Conservation (phyloP, 2,329 filamentous ascomycete genomes). For the Emergomyces africanus region DNA sequence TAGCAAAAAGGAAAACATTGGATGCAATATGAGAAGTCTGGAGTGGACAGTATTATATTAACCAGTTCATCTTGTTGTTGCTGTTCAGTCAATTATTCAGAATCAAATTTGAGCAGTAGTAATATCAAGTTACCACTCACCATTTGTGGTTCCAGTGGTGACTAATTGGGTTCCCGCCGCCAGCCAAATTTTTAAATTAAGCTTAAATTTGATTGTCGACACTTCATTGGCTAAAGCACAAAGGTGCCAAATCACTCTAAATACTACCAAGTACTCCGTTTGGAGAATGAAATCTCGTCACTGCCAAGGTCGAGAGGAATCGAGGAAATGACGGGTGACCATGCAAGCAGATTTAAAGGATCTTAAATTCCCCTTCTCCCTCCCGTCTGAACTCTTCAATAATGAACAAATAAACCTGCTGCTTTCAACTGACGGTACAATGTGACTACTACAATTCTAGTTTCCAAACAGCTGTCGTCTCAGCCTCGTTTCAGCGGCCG, state of each 20-base stretch:
- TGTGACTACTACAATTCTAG: no score
- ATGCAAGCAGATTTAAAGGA: not conserved
- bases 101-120: no score
- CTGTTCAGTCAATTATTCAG: no score
- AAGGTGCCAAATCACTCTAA: no score
- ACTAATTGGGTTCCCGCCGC: no score
- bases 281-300: no score
- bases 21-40: slow-evolving; percentile 10
- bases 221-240: no score
- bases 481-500: not conserved
- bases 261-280: no score
- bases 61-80: no score
- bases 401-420: not conserved
- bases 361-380: not conserved
- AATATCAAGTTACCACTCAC: no score
- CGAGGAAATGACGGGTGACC: not conserved
- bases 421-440: not conserved
- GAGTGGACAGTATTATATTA: not conserved
- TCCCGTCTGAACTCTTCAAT: not conserved
- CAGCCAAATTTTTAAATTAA: not conserved
- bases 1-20: slow-evolving; percentile 7
- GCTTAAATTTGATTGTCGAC: not conserved
- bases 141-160: no score
- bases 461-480: not conserved
- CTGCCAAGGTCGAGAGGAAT: not conserved